phyloP scores from a whole-genome alignment of 1,139 yeast genomes.

The Geotrichum reessii region DNA sequence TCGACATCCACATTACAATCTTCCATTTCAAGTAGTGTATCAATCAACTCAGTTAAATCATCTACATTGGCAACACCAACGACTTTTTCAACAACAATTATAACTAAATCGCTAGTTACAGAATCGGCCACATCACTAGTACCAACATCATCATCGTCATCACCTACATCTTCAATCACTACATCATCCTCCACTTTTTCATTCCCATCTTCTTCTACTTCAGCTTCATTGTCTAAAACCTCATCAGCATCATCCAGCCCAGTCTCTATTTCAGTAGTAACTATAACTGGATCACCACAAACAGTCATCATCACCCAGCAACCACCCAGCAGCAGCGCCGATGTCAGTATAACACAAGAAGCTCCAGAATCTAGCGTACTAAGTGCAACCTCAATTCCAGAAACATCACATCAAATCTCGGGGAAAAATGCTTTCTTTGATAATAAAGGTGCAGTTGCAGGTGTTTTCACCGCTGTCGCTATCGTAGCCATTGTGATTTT shows the following conservation, averaged over 20 bases:
- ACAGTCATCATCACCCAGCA: conserved; percentile 20
- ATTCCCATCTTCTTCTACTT: too few species aligned
- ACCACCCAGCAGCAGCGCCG: conserved; percentile 14
- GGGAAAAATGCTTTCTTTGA: conserved; percentile 41
- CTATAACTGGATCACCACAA: conserved; percentile 25
- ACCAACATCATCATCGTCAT: conserved; percentile 13
- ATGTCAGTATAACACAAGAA: conserved; percentile 6
- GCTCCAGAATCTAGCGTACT: neutral
- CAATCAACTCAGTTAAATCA: neutral
- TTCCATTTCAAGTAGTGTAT: neutral
- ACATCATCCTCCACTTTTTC: conserved; percentile 17
- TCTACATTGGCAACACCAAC: conserved; percentile 8
- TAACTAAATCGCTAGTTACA: conserved; percentile 32
- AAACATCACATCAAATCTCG: conserved; percentile 32
- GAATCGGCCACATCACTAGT: conserved; percentile 15
- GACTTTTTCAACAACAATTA: conserved; percentile 5
- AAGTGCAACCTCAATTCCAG: neutral
- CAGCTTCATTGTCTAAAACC: conserved; percentile 12
- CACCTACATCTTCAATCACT: conserved; percentile 18
- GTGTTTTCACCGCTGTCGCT: conserved; percentile 67
- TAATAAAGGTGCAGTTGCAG: conserved; percentile 62
- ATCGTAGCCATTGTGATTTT: conserved; percentile 45
- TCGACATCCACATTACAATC: neutral
- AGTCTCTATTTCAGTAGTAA: conserved; percentile 22
- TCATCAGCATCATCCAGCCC: conserved; percentile 14